These are phyloP conservation scores for Aspergillus sp. DNA, from an alignment of 2,329 filamentous ascomycete species.

Conservation along the genomic window DNA sequence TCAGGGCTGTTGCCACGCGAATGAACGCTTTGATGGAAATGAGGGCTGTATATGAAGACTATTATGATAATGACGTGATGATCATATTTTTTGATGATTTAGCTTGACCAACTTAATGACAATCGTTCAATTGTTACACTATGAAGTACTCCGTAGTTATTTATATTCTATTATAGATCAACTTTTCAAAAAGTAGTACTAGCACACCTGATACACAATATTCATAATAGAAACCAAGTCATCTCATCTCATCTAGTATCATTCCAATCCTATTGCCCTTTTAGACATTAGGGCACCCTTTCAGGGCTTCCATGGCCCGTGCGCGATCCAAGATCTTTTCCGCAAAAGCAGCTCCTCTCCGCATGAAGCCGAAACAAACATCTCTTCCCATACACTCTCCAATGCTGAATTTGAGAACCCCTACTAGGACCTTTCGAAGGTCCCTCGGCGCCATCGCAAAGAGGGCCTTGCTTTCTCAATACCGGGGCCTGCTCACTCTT, in stretches of 20 bases:
- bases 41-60: slow-evolving; percentile 5
- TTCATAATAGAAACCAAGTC: not conserved
- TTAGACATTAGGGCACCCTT: slow-evolving; percentile 14
- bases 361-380: not conserved
- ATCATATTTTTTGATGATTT: slow-evolving; percentile 5
- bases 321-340: slow-evolving; percentile 19
- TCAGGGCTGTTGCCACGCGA: not conserved
- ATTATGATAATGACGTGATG: slow-evolving; percentile 20
- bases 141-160: not conserved
- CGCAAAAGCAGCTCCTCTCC: slow-evolving; percentile 1
- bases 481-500: slow-evolving; percentile 37
- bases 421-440: slow-evolving; percentile 15
- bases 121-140: slow-evolving; percentile 6
- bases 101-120: slow-evolving; percentile 6
- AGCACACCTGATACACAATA: not conserved
- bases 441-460: slow-evolving; percentile 6
- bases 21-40: not conserved
- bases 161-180: not conserved
- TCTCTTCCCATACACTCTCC: slow-evolving; percentile 3
- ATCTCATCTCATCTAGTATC: no score
- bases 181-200: not conserved
- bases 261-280: no score
- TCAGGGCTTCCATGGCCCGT: slow-evolving; percentile 26
- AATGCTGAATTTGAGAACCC: slow-evolving; percentile 22
- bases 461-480: not conserved